Base-by-base conservation (phyloP, 306 rosid species). In the Gynostemma pentaphyllum region DNA sequence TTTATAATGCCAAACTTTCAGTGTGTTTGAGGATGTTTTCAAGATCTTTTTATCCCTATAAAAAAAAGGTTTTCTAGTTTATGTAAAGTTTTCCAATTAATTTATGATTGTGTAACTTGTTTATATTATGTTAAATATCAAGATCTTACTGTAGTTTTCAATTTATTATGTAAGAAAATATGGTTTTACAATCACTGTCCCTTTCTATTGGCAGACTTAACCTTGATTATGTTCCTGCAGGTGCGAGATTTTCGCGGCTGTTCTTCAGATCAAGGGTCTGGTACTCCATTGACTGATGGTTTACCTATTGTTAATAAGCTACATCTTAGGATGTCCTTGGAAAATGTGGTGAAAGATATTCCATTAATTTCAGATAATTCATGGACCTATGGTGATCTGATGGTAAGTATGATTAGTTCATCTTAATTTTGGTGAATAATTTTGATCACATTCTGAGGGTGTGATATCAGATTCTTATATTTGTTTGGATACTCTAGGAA, bases 351-450 rank as follows among this genome's bases (percentile, higher is more conserved):
- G 54, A 94, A 94, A 88, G 99, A 88, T 72, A 89, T 94, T 54
- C 94, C 97, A 16, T 75, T 78, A 44, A 81, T 88, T 74, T 81
- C 95, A 0, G 90, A 94, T 79, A 77, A 75, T 76, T 82, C 97
- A 45, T 94, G 99, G 99, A 83, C 90, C 15, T 94, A 94, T 74
- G 99, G 99, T 54, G 99, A 88, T 83, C 76, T 94, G 65, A 94
- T 94, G 97, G 99, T 94, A 68, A 73, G 88, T 72, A 39, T 53
- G 40, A 69, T 66, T 45, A 4, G 40, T 45, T 68, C 44, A 72
- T 36, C 66, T 69, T 47, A 63, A 56, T 29, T 24, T 53, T 75
- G 39, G 62, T 32, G 56, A 53, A 61, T 41, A 57, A 24, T 67
- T 66, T 27, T 54, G 54, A n/a, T 72, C 72, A 71, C 48, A 44